Evolutionary conservation across 768 basidiomycete species (phyloP).

Genomic region (Aureoboletus auriporus): DNA sequence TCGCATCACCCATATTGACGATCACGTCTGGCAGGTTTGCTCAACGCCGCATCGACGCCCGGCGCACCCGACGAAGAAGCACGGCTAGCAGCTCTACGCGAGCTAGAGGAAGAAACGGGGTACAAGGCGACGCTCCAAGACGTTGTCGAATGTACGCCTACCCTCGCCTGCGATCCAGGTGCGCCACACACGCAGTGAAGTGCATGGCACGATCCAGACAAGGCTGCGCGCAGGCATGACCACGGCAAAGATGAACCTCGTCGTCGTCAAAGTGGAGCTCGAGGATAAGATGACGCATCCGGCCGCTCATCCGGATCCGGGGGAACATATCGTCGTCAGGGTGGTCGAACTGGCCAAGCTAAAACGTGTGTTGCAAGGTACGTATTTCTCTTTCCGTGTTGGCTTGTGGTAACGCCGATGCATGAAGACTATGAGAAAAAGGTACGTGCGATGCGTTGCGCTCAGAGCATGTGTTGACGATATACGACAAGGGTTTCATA

Average conservation of each 20-base stretch:
- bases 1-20: neutral
- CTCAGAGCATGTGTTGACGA: neutral
- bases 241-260: too few species aligned
- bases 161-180: constrained; percentile 28
- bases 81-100: constrained; percentile 77
- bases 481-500: constrained; percentile 45
- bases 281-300: constrained; percentile 51
- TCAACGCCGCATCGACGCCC: constrained; percentile 57
- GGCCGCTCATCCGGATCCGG: constrained; percentile 73
- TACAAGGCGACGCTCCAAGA: constrained; percentile 54
- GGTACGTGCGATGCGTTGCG: constrained; percentile 31
- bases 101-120: constrained; percentile 92
- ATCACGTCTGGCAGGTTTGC: constrained; percentile 49
- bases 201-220: too few species aligned
- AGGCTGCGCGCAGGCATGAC: too few species aligned
- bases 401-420: too few species aligned
- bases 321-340: constrained; percentile 66
- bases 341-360: constrained; percentile 69
- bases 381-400: constrained; percentile 11
- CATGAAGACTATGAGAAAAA: constrained; percentile 23
- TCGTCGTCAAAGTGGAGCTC: too few species aligned
- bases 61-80: constrained; percentile 52
- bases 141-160: constrained; percentile 26
- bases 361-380: constrained; percentile 62
- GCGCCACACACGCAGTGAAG: neutral